phyloP scores from a whole-genome alignment of 257 asterid genomes.

The Fraxinus pennsylvanica region DNA sequence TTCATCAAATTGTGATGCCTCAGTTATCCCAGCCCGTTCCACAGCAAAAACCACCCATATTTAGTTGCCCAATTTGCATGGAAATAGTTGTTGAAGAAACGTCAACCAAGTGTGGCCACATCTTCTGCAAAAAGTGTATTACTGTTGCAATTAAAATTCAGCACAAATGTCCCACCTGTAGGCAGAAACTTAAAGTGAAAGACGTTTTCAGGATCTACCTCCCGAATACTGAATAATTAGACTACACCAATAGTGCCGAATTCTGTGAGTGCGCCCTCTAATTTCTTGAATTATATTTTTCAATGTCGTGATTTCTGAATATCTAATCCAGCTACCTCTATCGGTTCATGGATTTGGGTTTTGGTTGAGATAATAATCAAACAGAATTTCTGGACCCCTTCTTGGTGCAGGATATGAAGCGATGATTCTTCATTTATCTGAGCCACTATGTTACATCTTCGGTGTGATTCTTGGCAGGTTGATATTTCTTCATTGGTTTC shows the following conservation, averaged over 20 bases:
- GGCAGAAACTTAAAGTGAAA: slow-evolving; percentile 13
- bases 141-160: slow-evolving; percentile 16
- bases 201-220: slow-evolving; percentile 33
- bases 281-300: no score
- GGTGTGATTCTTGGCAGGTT: not conserved
- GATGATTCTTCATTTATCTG: not conserved
- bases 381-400: not conserved
- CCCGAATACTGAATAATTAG: slow-evolving; percentile 1
- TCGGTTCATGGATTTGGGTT: not conserved
- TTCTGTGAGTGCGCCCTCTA: not conserved
- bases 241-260: not conserved
- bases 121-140: slow-evolving; percentile 34
- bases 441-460: not conserved
- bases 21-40: not conserved
- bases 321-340: no score
- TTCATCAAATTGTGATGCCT: not conserved
- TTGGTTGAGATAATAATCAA: not conserved
- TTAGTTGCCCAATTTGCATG: slow-evolving; percentile 32
- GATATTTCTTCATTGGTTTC: no score
- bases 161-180: slow-evolving; percentile 34
- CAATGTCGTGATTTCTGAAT: no score
- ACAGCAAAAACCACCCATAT: slow-evolving; percentile 13
- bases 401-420: not conserved
- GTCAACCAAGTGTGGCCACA: slow-evolving; percentile 39
- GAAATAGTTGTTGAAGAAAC: slow-evolving; percentile 27